These are phyloP conservation scores for Penicillium sp. DNA, from an alignment of 2,329 filamentous ascomycete genomes.

Conservation along the genomic window DNA sequence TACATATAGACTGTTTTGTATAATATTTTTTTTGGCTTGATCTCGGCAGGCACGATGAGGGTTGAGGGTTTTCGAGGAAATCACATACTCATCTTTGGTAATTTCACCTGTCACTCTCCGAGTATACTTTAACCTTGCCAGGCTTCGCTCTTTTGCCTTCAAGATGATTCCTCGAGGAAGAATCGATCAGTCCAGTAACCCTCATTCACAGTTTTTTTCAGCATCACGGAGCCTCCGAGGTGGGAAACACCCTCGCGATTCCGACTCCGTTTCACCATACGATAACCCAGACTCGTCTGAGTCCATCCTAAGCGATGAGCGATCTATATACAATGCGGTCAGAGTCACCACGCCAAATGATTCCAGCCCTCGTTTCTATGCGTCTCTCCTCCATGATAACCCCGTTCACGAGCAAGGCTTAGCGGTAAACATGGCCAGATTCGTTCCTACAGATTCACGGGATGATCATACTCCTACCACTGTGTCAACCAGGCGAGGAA, in stretches of 20 bases:
- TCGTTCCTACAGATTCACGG: constrained; percentile 19
- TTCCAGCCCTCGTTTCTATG: constrained; percentile 12
- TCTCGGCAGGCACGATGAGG: constrained; percentile 23
- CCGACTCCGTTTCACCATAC: constrained; percentile 8
- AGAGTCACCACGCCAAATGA: constrained; percentile 32
- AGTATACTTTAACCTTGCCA: neutral
- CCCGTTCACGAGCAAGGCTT: constrained; percentile 24
- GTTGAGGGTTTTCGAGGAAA: constrained; percentile 8
- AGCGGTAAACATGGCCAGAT: constrained; percentile 33
- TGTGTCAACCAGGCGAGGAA: neutral
- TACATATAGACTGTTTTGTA: constrained; percentile 28
- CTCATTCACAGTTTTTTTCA: neutral
- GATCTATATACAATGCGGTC: constrained; percentile 41
- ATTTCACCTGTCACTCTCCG: neutral
- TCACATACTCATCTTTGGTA: neutral
- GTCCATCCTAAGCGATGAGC: constrained; percentile 37
- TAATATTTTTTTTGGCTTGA: constrained; percentile 20
- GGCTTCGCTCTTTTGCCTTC: constrained; percentile 8
- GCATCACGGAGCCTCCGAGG: constrained; percentile 9
- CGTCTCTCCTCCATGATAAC: constrained; percentile 9
- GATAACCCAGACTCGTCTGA: constrained; percentile 24
- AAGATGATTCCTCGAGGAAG: constrained; percentile 11
- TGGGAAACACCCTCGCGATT: constrained; percentile 3
- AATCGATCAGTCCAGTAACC: constrained; percentile 4
- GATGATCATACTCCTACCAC: constrained; percentile 7